Base-by-base conservation (phyloP, 768 basidiomycete genomes). In the Termitomyces sp. region DNA sequence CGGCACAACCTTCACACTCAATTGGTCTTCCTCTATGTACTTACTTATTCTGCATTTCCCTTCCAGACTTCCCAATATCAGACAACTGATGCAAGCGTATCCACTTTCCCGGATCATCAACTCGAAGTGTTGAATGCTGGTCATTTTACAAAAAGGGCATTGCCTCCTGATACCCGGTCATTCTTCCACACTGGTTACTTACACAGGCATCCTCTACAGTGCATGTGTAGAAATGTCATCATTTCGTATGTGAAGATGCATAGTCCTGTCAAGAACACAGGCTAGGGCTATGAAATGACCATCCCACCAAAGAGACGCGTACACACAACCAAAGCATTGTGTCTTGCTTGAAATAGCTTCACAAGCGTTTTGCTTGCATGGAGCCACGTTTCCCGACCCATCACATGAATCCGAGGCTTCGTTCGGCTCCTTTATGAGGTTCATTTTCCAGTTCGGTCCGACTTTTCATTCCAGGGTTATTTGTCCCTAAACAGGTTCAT, bases 361-460 rank as follows among this genome's bases (percentile, higher is more conserved):
- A 3, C 29, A 29, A 29, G 29, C 3, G 9, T 29, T 9, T 9
- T 29, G 29, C 29, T 31, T 31, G 44, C n/a, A 45, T 13, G n/a
- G n/a, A n/a, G 16, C 46, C 22, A 35, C 22, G 23, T 48, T 35
- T n/a, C 15, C 33, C 29, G 29, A 29, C 9, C 29, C 39, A 41
- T 53, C 59, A 60, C 56, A 57, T 60, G 59, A 12, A 9, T 50
- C 29, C 29, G 29, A 29, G 29, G 3, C 27, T 22, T 32, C 10
- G 20, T 32, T 22, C 27, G 50, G 5, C 22, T n/a, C 49, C 13
- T 32, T 35, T 15, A 20, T 23, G 27, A 51, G 39, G 22, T 13
- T 11, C 20, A 35, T n/a, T 38, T 7, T 22, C 36, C 42, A 29
- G 18, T 27, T 60, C 66, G 63, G 66, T 62, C 66, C 66, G 66